Base-by-base conservation (phyloP, 2,329 filamentous ascomycete genomes). In the Colletotrichum echinochloae region DNA sequence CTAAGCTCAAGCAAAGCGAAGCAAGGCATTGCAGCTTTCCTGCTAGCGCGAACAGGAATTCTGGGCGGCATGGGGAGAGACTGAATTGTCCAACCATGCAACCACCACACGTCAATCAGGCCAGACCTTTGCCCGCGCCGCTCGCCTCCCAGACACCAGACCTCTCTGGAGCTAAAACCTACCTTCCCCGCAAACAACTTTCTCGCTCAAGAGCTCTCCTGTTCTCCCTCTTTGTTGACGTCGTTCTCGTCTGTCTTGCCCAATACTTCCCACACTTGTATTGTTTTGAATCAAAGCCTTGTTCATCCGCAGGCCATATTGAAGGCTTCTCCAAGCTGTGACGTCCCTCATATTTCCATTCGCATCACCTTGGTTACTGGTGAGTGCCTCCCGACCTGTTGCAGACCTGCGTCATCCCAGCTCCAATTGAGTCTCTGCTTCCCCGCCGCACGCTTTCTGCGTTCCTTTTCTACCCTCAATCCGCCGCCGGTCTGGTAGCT, bases 281-380 rank as follows among this genome's bases (percentile, higher is more conserved):
- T 72, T 72, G 66, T 66, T 52, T 71, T 59, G 46, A 63, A 70
- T 48, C 67, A 70, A 66, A 67, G 67, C 63, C 67, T 67, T 62
- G 52, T 67, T 65, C 59, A 46, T 35, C 51, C 54, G 26, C 65
- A 65, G 26, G 49, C 69, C 59, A 51, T 51, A 39, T 70, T 33
- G 66, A 60, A 49, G 65, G 69, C 69, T 70, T 65, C 55, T 65
- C 49, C 60, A 60, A 71, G 66, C 62, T 70, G 63, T 63, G 62
- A 49, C 57, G 33, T 61, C 44, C 51, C 51, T 64, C 41, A 46
- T 41, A 57, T 62, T 71, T 65, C 56, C 49, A 56, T 62, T 41
- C 54, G 55, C 60, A 54, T 67, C 60, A 37, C 67, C 66, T 71
- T 71, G 60, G 67, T 66, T 72, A 64, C 62, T 54, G 28, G 67